phyloP scores from a whole-genome alignment of 495 filamentous ascomycete species.

The Trichoderma asperelloides region DNA sequence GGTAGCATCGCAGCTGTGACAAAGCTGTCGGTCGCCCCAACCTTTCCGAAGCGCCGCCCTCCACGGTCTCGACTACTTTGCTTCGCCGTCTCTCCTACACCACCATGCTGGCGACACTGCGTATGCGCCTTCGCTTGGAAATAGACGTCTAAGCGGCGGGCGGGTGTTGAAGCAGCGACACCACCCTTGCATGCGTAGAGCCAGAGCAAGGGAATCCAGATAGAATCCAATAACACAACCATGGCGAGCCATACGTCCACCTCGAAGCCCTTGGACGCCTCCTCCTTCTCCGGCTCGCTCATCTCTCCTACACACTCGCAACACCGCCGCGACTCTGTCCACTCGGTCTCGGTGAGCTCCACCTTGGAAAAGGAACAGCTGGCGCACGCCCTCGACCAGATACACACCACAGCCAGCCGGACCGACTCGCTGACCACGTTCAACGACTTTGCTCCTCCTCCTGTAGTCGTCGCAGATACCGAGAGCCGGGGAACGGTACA shows the following conservation, averaged over 20 bases:
- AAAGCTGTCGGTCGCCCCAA: background rate
- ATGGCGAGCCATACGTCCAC: background rate
- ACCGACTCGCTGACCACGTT: slow-evolving; percentile 76
- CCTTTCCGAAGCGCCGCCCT: background rate
- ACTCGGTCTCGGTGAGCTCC: slow-evolving; percentile 49
- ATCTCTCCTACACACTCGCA: slow-evolving; percentile 16
- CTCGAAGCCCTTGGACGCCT: slow-evolving; percentile 9
- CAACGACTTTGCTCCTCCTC: slow-evolving; percentile 69
- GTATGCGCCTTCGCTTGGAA: slow-evolving; percentile 1
- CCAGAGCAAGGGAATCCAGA: background rate
- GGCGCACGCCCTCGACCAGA: slow-evolving; percentile 68
- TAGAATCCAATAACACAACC: background rate
- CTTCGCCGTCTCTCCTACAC: background rate
- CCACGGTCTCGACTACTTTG: background rate
- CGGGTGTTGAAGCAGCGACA: background rate
- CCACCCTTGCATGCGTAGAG: background rate
- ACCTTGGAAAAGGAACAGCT: slow-evolving; percentile 60
- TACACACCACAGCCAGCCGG: slow-evolving; percentile 74
- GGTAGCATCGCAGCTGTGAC: background rate
- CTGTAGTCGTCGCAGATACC: slow-evolving; percentile 36
- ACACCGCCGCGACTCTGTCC: slow-evolving; percentile 54
- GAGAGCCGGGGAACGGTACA: slow-evolving; percentile 65
- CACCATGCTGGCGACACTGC: slow-evolving; percentile 1
- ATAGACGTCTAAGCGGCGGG: background rate
- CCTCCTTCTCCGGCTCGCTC: slow-evolving; percentile 12